Evolutionary conservation across 441 rosid genomes (phyloP), one percentile per base, ranked within the genome.

Genomic region (Gossypium davidsonii): DNA sequence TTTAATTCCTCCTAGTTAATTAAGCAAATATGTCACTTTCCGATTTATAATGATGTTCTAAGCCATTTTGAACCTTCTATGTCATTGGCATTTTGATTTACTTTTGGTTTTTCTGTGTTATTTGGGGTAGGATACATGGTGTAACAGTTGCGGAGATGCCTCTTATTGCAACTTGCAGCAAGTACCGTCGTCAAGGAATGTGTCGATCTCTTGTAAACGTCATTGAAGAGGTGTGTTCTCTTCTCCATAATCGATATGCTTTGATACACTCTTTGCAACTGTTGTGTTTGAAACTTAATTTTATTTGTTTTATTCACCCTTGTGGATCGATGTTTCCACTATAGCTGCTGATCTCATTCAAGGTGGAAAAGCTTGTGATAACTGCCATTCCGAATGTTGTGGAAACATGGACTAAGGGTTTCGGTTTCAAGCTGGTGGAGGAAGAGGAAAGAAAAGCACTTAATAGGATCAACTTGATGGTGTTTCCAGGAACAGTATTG

Each of bases 141-240:
- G 79, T 76, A 70, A 71, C 83, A 44, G 84, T 94, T 75, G 99
- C 99, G 18, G 99, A 94, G 90, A 90, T 94, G 99, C 99, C 98
- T 73, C 89, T 94, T 46, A 88, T 92, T 83, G 99, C 99, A 80
- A 94, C 99, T 63, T 92, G 98, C 80, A 90, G 97, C 80, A 89
- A 87, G 59, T 90, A 84, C 76, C 93, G 98, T 39, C 94, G 96
- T 48, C 95, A 84, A 77, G 99, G 99, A 74, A 91, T 94, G 98
- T 91, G 99, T 77, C 89, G 92, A 72, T 84, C 82, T 77, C 93
- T 94, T 70, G 78, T 92, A 79, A 66, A 84, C 80, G 90, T 90
- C 73, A 82, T 94, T 44, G 99, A 94, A 76, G 94, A 92, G 99
- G 99, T 90, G 82, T 69, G 57, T 1, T 21, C 57, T 28, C 48